Conservation (phyloP, 305 asterid genomes). For the Fraxinus latifolia region DNA sequence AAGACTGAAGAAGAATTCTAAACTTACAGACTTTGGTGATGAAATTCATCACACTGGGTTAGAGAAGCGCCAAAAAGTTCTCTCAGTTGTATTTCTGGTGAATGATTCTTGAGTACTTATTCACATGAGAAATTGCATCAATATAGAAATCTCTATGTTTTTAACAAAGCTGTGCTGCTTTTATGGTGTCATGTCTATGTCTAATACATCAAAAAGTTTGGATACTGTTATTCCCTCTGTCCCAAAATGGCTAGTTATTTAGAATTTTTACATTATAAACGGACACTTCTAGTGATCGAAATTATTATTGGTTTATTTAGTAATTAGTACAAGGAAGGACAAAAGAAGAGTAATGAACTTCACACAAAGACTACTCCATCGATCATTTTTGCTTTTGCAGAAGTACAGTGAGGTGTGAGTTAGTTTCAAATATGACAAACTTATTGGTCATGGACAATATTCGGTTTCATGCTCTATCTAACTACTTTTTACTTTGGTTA, state of each 20-base stretch:
- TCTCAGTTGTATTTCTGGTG: conserved; percentile 87
- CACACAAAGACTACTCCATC: neutral
- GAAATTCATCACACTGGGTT: conserved; percentile 61
- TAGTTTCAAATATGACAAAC: neutral
- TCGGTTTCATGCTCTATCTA: neutral
- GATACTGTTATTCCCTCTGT: neutral
- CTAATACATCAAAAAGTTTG: neutral
- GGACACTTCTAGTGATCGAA: neutral
- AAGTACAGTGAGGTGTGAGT: neutral
- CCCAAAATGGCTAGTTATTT: neutral
- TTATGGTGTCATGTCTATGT: neutral
- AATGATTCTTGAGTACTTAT: conserved; percentile 14
- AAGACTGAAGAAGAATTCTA: conserved; percentile 40
- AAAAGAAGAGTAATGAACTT: neutral
- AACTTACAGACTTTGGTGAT: conserved; percentile 36
- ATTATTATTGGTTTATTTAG: neutral
- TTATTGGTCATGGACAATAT: neutral
- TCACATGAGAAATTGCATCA: conserved; percentile 11
- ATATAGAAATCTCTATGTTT: conserved; percentile 4
- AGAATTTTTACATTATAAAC: neutral
- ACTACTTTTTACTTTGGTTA: neutral
- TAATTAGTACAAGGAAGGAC: neutral
- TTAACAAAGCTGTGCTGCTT: conserved; percentile 1
- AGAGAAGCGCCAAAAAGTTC: conserved; percentile 74
- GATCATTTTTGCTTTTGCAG: neutral